These are phyloP conservation scores for Ophiosphaerella narmari DNA, from an alignment of 2,329 filamentous ascomycete genomes.

Conservation along the genomic window DNA sequence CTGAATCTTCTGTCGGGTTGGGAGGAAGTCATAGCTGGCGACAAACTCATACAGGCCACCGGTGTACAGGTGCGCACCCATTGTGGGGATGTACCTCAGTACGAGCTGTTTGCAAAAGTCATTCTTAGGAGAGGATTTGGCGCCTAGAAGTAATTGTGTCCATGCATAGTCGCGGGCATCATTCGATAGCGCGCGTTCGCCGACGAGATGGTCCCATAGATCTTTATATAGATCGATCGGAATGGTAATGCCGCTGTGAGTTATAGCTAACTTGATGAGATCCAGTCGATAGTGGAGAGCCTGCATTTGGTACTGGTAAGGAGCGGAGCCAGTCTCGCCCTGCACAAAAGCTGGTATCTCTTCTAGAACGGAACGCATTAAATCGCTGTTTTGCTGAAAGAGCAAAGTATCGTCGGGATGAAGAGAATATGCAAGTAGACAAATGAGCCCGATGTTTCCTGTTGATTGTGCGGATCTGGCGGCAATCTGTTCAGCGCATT, in stretches of 20 bases:
- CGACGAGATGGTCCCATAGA: conserved; percentile 76
- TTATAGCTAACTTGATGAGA: conserved; percentile 63
- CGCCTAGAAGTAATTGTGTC: conserved; percentile 48
- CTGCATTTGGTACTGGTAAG: conserved; percentile 13
- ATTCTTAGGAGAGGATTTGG: conserved; percentile 25
- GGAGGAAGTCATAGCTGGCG: conserved; percentile 47
- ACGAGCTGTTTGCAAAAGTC: conserved; percentile 39
- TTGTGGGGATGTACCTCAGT: conserved; percentile 59
- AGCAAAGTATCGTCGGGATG: conserved; percentile 22
- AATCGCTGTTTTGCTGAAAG: conserved; percentile 30
- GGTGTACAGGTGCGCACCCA: conserved; percentile 65
- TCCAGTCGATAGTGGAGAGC: conserved; percentile 53
- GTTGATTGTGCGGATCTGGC: conserved; percentile 66
- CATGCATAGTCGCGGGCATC: conserved; percentile 71
- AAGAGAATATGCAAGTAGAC: conserved; percentile 30
- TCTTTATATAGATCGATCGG: conserved; percentile 63
- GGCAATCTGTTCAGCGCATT: conserved; percentile 71
- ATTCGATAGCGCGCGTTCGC: conserved; percentile 62
- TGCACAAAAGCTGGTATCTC: conserved; percentile 46
- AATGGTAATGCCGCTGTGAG: conserved; percentile 65
- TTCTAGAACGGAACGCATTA: conserved; percentile 41
- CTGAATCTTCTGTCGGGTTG: conserved; percentile 15
- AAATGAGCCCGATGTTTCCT: conserved; percentile 71
- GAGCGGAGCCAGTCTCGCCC: conserved; percentile 17
- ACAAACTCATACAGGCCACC: conserved; percentile 67